phyloP scores from a whole-genome alignment of 2,329 filamentous ascomycete species.

The Aspergillus versicolor region DNA sequence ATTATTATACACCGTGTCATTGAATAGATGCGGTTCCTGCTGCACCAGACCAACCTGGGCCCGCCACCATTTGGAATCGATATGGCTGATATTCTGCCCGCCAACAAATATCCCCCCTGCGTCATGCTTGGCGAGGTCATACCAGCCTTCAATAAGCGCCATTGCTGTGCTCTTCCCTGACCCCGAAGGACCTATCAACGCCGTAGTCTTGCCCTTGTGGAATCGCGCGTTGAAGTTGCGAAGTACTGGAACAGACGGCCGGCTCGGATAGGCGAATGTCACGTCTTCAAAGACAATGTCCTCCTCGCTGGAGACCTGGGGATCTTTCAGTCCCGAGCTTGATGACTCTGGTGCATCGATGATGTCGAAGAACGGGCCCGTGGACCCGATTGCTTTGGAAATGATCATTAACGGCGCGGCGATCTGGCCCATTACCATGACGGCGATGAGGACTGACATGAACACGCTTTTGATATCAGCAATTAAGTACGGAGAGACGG shows the following conservation, averaged over 20 bases:
- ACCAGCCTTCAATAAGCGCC: conserved; percentile 51
- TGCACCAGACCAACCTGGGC: conserved; percentile 83
- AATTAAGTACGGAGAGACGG: conserved; percentile 24
- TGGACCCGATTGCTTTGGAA: not conserved
- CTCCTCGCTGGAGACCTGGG: conserved; percentile 72
- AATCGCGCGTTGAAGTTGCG: conserved; percentile 74
- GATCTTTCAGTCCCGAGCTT: conserved; percentile 66
- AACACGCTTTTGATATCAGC: conserved; percentile 23
- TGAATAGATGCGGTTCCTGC: conserved; percentile 75
- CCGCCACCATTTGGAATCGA: conserved; percentile 88
- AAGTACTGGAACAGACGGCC: conserved; percentile 87
- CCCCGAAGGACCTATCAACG: conserved; percentile 46
- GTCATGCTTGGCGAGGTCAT: conserved; percentile 23
- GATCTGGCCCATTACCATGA: not conserved
- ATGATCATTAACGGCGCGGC: not conserved
- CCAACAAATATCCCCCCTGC: conserved; percentile 77
- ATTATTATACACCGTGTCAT: conserved; percentile 83
- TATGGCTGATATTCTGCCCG: conserved; percentile 72
- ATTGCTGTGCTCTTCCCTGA: conserved; percentile 49
- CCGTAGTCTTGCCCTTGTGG: conserved; percentile 58
- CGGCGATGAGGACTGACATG: conserved; percentile 33
- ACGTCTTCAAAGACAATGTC: conserved; percentile 65
- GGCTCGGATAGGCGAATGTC: conserved; percentile 91
- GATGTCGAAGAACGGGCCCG: not conserved
- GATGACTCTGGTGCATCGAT: not conserved